Evolutionary conservation across 192 early-diverging fungal species (phyloP).

Genomic region (Backusella circina): DNA sequence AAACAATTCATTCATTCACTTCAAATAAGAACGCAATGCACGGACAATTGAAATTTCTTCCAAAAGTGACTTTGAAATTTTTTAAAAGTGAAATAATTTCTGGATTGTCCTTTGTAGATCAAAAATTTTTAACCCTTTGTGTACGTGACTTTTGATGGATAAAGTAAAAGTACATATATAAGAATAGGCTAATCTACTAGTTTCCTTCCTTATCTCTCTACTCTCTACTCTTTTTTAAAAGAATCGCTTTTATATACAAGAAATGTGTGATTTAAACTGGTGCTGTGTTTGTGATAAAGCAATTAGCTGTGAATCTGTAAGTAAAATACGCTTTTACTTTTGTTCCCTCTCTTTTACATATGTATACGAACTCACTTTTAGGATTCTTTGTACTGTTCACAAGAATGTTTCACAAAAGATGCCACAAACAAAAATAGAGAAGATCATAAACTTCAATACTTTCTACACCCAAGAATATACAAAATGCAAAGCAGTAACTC

Average conservation of each 20-base stretch:
- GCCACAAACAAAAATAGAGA: neutral
- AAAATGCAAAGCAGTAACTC: neutral
- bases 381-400: neutral
- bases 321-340: neutral
- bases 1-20: neutral
- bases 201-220: neutral
- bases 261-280: neutral
- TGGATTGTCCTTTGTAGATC: neutral
- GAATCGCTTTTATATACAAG: neutral
- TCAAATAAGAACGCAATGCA: neutral
- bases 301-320: neutral
- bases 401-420: conserved; percentile 3
- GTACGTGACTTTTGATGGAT: neutral
- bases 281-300: neutral
- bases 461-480: neutral
- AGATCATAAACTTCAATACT: neutral
- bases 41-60: neutral
- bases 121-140: neutral
- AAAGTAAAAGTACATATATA: neutral
- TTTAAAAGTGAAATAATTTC: neutral
- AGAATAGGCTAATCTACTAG: neutral
- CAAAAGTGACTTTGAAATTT: neutral
- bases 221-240: neutral
- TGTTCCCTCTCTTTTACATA: neutral
- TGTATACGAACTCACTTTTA: neutral